These are phyloP conservation scores for Pleurozium schreberi DNA, from an alignment of 225 moss, liverwort and hornwort genomes.

Conservation along the genomic window DNA sequence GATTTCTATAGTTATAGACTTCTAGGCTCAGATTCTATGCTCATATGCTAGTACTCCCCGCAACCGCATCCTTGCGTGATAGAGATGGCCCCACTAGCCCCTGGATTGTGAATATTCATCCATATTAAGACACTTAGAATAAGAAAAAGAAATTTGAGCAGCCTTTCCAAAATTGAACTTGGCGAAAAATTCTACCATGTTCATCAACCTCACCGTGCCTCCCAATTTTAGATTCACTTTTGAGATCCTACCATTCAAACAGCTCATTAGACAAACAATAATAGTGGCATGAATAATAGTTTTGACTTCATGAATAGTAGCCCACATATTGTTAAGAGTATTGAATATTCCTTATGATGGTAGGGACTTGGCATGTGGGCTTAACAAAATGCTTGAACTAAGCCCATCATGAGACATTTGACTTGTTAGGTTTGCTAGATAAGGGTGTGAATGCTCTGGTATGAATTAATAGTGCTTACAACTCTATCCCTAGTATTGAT, in stretches of 20 bases:
- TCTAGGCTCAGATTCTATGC: too few species aligned
- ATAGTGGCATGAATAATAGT: neutral
- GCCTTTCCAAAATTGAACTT: too few species aligned
- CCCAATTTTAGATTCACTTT: too few species aligned
- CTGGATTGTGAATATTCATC: too few species aligned
- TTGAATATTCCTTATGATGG: rapidly evolving
- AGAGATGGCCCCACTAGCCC: too few species aligned
- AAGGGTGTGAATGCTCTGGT: rapidly evolving
- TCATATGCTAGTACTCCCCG: too few species aligned
- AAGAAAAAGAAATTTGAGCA: too few species aligned
- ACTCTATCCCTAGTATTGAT: neutral
- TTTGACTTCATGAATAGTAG: neutral
- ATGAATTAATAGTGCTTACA: neutral
- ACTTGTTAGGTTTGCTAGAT: rapidly evolving
- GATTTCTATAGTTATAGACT: too few species aligned
- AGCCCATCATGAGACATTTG: neutral
- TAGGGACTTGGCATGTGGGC: neutral
- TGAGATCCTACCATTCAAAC: neutral
- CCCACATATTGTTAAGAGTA: neutral
- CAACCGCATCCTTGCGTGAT: too few species aligned
- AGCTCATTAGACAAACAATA: neutral
- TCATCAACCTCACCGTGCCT: too few species aligned
- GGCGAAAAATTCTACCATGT: rapidly evolving
- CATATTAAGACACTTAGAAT: rapidly evolving
- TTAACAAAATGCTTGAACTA: neutral